Evolutionary conservation across 176 grass and related monocot species (phyloP).

Genomic region (Rhipidocladum racemiflorum): DNA sequence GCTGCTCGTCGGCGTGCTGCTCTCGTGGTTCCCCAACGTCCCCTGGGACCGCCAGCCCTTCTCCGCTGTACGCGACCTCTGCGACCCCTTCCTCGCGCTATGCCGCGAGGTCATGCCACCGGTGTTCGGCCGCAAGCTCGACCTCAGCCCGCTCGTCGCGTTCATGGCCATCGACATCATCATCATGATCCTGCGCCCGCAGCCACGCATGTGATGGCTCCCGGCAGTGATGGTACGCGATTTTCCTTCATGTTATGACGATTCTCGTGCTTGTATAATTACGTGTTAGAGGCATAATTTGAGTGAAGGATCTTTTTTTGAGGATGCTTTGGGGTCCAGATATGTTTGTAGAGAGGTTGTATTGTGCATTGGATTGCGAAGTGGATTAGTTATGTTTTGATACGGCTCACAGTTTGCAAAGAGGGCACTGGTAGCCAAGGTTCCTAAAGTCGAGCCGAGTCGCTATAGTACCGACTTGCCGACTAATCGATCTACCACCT

Average conservation of each 20-base stretch:
- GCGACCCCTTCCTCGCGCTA: slow-evolving; percentile 86
- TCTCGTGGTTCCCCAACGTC: slow-evolving; percentile 98
- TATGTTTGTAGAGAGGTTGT: too few species aligned
- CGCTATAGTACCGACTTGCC: too few species aligned
- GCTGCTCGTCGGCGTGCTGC: slow-evolving; percentile 73
- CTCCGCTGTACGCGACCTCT: slow-evolving; percentile 78
- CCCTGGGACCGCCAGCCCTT: slow-evolving; percentile 94
- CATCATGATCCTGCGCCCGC: slow-evolving; percentile 78
- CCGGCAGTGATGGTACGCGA: not conserved
- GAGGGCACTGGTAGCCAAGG: not conserved
- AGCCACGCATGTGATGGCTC: slow-evolving; percentile 67
- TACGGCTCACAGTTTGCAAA: not conserved
- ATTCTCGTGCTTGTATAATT: not conserved
- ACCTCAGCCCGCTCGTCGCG: slow-evolving; percentile 87
- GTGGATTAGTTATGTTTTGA: not conserved
- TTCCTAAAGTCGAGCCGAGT: too few species aligned
- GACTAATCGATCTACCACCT: too few species aligned
- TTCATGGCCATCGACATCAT: slow-evolving; percentile 82
- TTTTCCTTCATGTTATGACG: not conserved
- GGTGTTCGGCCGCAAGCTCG: slow-evolving; percentile 77
- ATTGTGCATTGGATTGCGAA: not conserved
- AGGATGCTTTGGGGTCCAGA: not conserved
- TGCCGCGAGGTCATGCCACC: slow-evolving; percentile 89
- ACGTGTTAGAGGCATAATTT: not conserved
- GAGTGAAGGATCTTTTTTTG: not conserved